Conservation (phyloP, 805 yeast species). For the Blastobotrys terrestris region DNA sequence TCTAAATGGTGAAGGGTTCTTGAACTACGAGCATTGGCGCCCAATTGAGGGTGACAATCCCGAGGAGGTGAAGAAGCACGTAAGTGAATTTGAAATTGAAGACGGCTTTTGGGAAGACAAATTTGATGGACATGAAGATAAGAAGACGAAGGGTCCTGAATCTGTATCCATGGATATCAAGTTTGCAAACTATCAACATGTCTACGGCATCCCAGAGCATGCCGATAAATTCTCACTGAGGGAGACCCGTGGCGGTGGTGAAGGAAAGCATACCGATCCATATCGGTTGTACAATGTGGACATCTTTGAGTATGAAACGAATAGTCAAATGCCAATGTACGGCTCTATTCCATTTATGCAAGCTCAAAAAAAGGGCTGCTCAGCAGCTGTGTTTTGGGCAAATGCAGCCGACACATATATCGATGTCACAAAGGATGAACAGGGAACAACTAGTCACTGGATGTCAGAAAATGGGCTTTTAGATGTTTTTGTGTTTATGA, state of each 20-base stretch:
- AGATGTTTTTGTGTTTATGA: slow-evolving; percentile 66
- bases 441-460: slow-evolving; percentile 66
- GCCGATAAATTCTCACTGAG: slow-evolving; percentile 72
- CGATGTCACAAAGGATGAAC: slow-evolving; percentile 45
- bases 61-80: slow-evolving; percentile 10
- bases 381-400: slow-evolving; percentile 84
- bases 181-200: slow-evolving; percentile 53
- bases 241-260: slow-evolving; percentile 46
- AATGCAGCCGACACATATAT: slow-evolving; percentile 91
- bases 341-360: slow-evolving; percentile 89
- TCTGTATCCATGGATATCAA: slow-evolving; percentile 74
- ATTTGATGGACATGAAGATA: slow-evolving; percentile 64
- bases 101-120: slow-evolving; percentile 65
- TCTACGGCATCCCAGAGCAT: slow-evolving; percentile 97
- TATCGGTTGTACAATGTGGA: slow-evolving; percentile 79
- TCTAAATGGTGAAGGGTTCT: slow-evolving; percentile 60
- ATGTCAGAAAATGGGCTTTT: slow-evolving; percentile 82
- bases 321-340: slow-evolving; percentile 85
- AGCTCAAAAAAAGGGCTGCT: slow-evolving; percentile 49
- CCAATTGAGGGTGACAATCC: slow-evolving; percentile 47
- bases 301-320: slow-evolving; percentile 84
- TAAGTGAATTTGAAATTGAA: slow-evolving; percentile 42
- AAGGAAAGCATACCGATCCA: slow-evolving; percentile 47
- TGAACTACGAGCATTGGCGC: slow-evolving; percentile 83
- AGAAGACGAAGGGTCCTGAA: slow-evolving; percentile 67